Evolutionary conservation across 1,284 basidiomycete species (phyloP).

Genomic region (Tetrapyrgos nigripes): DNA sequence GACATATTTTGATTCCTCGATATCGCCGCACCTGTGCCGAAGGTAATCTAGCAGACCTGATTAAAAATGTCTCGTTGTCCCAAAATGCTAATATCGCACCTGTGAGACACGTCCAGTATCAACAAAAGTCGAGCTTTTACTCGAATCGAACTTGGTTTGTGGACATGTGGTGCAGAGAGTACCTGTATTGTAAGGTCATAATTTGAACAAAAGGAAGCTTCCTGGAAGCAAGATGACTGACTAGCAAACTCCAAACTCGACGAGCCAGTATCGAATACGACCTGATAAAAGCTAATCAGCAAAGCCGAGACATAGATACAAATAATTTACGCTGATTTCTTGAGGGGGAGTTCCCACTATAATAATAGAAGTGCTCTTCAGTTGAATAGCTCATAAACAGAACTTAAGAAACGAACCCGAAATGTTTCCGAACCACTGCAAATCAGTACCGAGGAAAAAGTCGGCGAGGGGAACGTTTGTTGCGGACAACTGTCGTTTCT

Average conservation of each 20-base stretch:
- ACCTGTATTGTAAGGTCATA: conserved; percentile 31
- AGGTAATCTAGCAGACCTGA: neutral
- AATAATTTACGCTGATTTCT: conserved; percentile 40
- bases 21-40: neutral
- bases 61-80: neutral
- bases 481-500: conserved; percentile 44
- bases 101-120: conserved; percentile 38
- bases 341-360: conserved; percentile 60
- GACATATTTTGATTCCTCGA: neutral
- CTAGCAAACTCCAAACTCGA: conserved; percentile 55
- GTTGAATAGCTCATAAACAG: neutral
- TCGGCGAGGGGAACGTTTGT: conserved; percentile 50
- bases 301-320: neutral
- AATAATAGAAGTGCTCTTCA: neutral
- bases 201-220: no score
- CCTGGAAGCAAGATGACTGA: conserved; percentile 25
- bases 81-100: neutral
- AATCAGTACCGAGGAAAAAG: conserved; percentile 61
- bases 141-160: conserved; percentile 54
- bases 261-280: conserved; percentile 64
- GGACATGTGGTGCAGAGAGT: conserved; percentile 55
- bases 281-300: conserved; percentile 30
- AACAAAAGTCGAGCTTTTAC: conserved; percentile 56
- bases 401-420: conserved; percentile 32
- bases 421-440: conserved; percentile 60